Percentiles rank a stretch among this genome's conserved stretches.
Evolutionary conservation across 1,284 basidiomycete genomes (phyloP).

Genomic region (Stygiomarasmius scandens): DNA sequence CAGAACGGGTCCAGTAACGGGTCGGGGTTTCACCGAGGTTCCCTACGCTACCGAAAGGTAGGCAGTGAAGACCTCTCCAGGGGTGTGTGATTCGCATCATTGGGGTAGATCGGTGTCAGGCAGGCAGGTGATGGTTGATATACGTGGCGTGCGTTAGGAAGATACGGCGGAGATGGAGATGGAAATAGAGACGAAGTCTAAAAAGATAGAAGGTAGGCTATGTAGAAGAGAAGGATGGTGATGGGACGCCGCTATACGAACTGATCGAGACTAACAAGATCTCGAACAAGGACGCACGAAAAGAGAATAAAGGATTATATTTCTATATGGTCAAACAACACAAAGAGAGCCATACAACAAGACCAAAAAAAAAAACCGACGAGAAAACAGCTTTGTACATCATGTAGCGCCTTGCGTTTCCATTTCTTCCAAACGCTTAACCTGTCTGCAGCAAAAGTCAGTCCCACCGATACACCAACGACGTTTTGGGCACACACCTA

Average conservation of each 20-base stretch:
- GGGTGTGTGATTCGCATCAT: constrained; percentile 17
- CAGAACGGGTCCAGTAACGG: constrained; percentile 8
- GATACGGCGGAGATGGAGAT: no score
- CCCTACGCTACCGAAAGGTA: background rate
- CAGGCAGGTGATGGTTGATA: background rate
- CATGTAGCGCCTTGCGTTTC: constrained; percentile 11
- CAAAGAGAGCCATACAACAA: background rate
- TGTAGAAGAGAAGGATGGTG: no score
- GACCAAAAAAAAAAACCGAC: background rate
- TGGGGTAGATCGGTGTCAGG: constrained; percentile 6
- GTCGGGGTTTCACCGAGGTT: constrained; percentile 13
- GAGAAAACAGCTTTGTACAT: background rate
- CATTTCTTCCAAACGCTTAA: constrained; percentile 15
- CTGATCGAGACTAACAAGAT: no score
- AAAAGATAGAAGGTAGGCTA: no score
- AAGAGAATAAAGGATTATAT: background rate
- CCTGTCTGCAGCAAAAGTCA: constrained; percentile 10
- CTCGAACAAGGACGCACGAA: no score
- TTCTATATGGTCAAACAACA: constrained; percentile 41
- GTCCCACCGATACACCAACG: background rate
- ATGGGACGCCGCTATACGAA: no score
- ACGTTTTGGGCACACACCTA: constrained; percentile 48
- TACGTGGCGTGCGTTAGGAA: no score
- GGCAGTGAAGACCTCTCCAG: constrained; percentile 8
- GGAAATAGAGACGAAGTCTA: no score